Evolutionary conservation across 306 rosid species (phyloP), one percentile per base, ranked within the genome.

Genomic region (Ziziphus jujuba): DNA sequence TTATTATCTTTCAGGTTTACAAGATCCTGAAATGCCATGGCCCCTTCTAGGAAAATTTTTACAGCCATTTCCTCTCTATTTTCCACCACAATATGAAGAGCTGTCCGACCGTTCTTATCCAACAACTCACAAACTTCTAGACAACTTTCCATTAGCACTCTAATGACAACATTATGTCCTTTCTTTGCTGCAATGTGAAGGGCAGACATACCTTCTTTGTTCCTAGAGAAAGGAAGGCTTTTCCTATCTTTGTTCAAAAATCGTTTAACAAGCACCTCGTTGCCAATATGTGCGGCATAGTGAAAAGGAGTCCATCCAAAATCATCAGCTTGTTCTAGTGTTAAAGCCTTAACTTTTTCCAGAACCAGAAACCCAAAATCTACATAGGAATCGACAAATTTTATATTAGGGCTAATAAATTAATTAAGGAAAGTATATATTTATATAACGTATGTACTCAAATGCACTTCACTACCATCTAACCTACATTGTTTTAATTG

Each of bases 281-380:
- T 53, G 36, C 62, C 62, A 0, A 1, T 54, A 22, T 8, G 38
- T 24, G 71, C 52, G 23, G 71, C 71, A 6, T 54, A 66, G 24
- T 66, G 71, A 14, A 66, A 13, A 1, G 71, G 71, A 15, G 51
- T 66, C 71, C 71, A 66, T 10, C 52, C 71, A 15, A 66, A 10
- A 14, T 14, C 71, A 36, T 66, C 71, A 0, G n/a, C 62, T 5
- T 38, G 9, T 54, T 23, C n/a, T 0, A 66, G 15, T 12, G 53
- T 23, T 7, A 0, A 49, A 0, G 16, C 45, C 12, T 40, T 52
- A 22, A 36, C 9, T 36, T 6, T 54, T 15, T 8, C 38, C 25
- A 53, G n/a, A 51, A 66, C 23, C 16, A 0, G 21, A 3, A 24
- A 1, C 28, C 53, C 62, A 66, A 66, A 21, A 3, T 61, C 62